phyloP scores from a whole-genome alignment of 2,329 filamentous ascomycete species.

The Hymenoscyphus linearis region DNA sequence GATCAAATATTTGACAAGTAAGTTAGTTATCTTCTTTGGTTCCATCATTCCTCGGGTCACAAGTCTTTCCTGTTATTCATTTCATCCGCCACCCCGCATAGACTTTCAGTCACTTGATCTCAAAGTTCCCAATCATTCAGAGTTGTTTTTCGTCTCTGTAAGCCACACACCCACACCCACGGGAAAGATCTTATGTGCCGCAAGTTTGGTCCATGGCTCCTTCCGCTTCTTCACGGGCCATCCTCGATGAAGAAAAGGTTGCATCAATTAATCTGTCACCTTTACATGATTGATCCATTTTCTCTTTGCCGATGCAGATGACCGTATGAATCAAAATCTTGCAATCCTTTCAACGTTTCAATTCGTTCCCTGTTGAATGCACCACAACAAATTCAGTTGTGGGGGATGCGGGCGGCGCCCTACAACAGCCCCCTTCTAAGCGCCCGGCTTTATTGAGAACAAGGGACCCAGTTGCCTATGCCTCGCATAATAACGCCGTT shows the following conservation, averaged over 20 bases:
- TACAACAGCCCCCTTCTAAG: constrained; percentile 32
- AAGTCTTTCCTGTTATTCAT: constrained; percentile 12
- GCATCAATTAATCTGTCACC: constrained; percentile 10
- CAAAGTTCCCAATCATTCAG: constrained; percentile 25
- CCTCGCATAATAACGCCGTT: constrained; percentile 30
- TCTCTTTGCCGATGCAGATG: not conserved
- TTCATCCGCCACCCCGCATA: constrained; percentile 43
- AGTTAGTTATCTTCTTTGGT: constrained; percentile 26
- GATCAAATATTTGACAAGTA: constrained; percentile 87
- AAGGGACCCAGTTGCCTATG: constrained; percentile 23
- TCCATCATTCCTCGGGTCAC: constrained; percentile 16
- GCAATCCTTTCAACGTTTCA: constrained; percentile 16
- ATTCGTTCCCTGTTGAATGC: constrained; percentile 20
- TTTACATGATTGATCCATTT: constrained; percentile 7
- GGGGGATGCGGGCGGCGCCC: constrained; percentile 21
- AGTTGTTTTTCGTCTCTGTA: constrained; percentile 18
- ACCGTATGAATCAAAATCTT: constrained; percentile 18
- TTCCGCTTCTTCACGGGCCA: not conserved
- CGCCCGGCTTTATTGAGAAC: constrained; percentile 29
- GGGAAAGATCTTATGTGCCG: not conserved
- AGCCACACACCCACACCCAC: constrained; percentile 11
- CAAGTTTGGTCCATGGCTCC: not conserved
- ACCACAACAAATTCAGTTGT: constrained; percentile 6
- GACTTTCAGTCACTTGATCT: constrained; percentile 55
- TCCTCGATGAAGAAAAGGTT: not conserved